Percentiles rank a stretch among this genome's conserved stretches.
These are phyloP conservation scores for Cordyceps cateniannulata DNA, from an alignment of 2,329 filamentous ascomycete species.

Conservation along the genomic window DNA sequence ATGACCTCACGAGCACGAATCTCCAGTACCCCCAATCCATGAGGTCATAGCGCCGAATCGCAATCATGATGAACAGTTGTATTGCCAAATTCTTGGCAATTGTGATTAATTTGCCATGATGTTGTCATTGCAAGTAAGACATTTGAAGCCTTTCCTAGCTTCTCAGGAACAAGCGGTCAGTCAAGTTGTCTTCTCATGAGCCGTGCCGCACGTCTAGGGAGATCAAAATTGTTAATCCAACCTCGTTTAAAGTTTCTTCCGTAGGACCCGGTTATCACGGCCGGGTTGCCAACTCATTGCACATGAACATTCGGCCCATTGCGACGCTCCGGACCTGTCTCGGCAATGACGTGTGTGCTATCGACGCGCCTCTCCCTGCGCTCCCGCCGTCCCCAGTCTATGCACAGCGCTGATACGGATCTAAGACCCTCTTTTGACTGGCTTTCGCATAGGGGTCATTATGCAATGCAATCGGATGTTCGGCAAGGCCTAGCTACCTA, in stretches of 20 bases:
- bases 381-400: background rate
- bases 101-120: background rate
- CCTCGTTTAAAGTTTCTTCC: background rate
- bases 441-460: background rate
- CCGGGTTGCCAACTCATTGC: background rate
- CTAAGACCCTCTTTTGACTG: constrained; percentile 3
- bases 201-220: background rate
- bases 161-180: background rate
- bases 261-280: constrained; percentile 2
- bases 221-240: background rate
- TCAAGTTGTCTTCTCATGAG: background rate
- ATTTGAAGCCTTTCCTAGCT: background rate
- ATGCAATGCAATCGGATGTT: constrained; percentile 9
- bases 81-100: background rate
- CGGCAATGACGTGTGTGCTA: background rate
- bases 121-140: background rate
- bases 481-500: background rate
- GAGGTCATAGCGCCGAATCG: background rate
- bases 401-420: background rate
- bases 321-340: background rate
- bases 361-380: background rate
- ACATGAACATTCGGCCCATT: background rate
- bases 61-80: no score
- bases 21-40: background rate
- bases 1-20: background rate